Evolutionary conservation across 2,329 filamentous ascomycete genomes (phyloP).

Genomic region (Malbranchea zuffiana): DNA sequence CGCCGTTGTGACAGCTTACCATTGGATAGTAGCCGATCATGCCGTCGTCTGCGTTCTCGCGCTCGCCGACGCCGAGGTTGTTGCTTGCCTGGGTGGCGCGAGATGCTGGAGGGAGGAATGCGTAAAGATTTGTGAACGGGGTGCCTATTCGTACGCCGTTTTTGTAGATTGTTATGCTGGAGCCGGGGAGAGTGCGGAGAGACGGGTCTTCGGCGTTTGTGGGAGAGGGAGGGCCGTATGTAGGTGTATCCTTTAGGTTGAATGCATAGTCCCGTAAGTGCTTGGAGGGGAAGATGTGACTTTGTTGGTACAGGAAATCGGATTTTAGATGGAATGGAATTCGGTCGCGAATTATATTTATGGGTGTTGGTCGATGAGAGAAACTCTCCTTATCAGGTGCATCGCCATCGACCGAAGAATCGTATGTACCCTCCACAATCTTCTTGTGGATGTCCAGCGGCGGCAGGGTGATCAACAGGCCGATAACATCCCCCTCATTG

Average conservation of each 20-base stretch:
- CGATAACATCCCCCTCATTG: slow-evolving; percentile 83
- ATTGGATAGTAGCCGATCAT: slow-evolving; percentile 93
- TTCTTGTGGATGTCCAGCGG: slow-evolving; percentile 78
- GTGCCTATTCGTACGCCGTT: slow-evolving; percentile 81
- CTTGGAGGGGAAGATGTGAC: slow-evolving; percentile 59
- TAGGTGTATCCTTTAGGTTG: slow-evolving; percentile 37
- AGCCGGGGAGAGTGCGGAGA: slow-evolving; percentile 77
- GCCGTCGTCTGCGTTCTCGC: slow-evolving; percentile 85
- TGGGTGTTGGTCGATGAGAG: slow-evolving; percentile 43
- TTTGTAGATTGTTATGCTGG: slow-evolving; percentile 80
- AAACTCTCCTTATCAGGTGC: slow-evolving; percentile 4
- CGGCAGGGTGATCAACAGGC: slow-evolving; percentile 82
- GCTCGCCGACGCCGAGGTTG: slow-evolving; percentile 50
- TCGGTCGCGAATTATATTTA: slow-evolving; percentile 86
- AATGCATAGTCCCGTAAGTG: slow-evolving; percentile 63
- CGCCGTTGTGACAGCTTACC: slow-evolving; percentile 82
- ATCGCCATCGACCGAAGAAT: slow-evolving; percentile 62
- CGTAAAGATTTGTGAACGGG: slow-evolving; percentile 74
- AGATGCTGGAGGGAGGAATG: slow-evolving; percentile 85
- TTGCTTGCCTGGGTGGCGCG: slow-evolving; percentile 34
- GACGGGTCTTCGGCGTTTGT: slow-evolving; percentile 58
- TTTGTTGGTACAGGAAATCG: slow-evolving; percentile 76
- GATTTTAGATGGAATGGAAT: slow-evolving; percentile 90
- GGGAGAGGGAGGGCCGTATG: slow-evolving; percentile 42
- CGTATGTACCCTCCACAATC: slow-evolving; percentile 76